Evolutionary conservation across 1,284 basidiomycete genomes (phyloP).

Genomic region (Wolfiporia cocos): DNA sequence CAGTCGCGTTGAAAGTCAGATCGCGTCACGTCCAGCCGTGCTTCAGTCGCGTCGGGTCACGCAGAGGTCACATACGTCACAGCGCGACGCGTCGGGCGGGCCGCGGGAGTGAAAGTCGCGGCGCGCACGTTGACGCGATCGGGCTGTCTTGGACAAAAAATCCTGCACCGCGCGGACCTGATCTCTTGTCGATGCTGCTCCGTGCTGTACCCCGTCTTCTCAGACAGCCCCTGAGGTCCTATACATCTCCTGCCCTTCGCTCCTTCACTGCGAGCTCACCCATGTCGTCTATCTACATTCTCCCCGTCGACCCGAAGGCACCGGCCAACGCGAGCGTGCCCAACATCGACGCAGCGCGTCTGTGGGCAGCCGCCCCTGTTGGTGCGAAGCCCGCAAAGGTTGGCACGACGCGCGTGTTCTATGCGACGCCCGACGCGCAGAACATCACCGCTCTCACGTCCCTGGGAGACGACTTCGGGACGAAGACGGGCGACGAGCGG

Average conservation of each 20-base stretch:
- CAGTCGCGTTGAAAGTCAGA: too few species aligned
- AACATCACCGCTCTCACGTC: constrained; percentile 53
- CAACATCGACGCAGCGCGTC: constrained; percentile 27
- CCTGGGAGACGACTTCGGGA: constrained; percentile 53
- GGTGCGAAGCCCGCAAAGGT: constrained; percentile 43
- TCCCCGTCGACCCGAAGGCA: constrained; percentile 36
- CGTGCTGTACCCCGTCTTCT: too few species aligned
- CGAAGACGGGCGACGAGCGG: constrained; percentile 42
- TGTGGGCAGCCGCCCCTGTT: constrained; percentile 38
- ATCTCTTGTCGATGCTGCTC: too few species aligned
- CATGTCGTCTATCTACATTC: constrained; percentile 32
- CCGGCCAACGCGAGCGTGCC: constrained; percentile 19
- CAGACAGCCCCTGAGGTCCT: too few species aligned
- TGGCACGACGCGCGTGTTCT: constrained; percentile 63
- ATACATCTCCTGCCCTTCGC: not conserved
- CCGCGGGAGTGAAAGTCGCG: too few species aligned
- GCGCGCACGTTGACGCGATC: too few species aligned
- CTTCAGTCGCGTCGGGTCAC: too few species aligned
- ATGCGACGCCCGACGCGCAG: constrained; percentile 36
- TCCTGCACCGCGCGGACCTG: too few species aligned
- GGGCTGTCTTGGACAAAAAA: too few species aligned
- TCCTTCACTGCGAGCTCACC: not conserved
- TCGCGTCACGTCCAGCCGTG: too few species aligned
- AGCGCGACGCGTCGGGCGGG: too few species aligned
- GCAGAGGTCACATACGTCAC: too few species aligned